Evolutionary conservation across 306 rosid genomes (phyloP), one percentile per base, ranked within the genome.

Genomic region (Corylus heterophylla): DNA sequence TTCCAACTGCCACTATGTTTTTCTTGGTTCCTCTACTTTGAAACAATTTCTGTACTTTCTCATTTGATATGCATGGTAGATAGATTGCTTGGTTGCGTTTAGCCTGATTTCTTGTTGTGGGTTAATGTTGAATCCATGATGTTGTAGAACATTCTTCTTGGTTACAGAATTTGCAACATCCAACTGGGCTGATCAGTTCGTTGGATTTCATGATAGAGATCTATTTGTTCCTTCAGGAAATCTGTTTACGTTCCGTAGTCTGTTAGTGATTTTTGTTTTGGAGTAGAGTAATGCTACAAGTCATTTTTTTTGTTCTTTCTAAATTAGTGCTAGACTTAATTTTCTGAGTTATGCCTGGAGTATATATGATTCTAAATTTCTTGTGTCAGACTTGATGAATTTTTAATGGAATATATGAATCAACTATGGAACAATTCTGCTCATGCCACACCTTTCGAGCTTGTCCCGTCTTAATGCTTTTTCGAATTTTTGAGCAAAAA

Each of bases 121-220:
- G 47, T 68, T 16, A 58, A 37, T 67, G 68, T 56, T 66, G 27
- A 49, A 54, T 77, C 67, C 69, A 22, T 59, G 22, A n/a, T 72
- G 58, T 67, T 63, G 71, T 14, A 67, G 72, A 18, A 35, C 56
- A 81, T 76, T 48, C 63, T 42, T 82, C 1, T 67, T 7, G 42
- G 74, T 47, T n/a, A 29, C 55, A 76, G 20, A 83, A 79, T 68
- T 69, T 59, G 54, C 71, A 69, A 31, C 20, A 9, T 29, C 16
- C 16, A 59, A 10, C 31, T 10, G 37, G n/a, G 51, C 29, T 67
- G 16, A 67, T n/a, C 72, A 9, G 29, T 67, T 67, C 42, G 29
- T 18, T 18, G 72, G 72, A 42, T 42, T 67, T 42, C 27, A 67
- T 67, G 8, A 62, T 29, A 29, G 68, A 0, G 42, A 12, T 62